Conservation (phyloP, 192 early-diverging fungal genomes). For the Entomortierella parvispora region DNA sequence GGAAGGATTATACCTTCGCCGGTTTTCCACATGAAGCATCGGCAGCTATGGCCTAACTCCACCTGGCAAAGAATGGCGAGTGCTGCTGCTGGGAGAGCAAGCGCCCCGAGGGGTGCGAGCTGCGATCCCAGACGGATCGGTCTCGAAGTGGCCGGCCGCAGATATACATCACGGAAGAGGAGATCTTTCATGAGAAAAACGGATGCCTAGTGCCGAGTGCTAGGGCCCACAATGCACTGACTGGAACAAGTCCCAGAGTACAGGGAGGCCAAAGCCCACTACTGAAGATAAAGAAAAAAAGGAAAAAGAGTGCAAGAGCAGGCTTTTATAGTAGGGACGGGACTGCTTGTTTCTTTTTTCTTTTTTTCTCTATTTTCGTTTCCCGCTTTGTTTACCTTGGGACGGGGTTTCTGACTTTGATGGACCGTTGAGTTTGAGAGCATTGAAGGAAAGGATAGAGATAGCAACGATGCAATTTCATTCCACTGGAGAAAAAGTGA, state of each 20-base stretch:
- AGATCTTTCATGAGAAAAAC: constrained; percentile 22
- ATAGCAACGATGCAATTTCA: neutral
- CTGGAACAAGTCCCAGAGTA: constrained; percentile 16
- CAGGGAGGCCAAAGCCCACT: constrained; percentile 36
- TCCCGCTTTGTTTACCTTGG: neutral
- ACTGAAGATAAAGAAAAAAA: constrained; percentile 2
- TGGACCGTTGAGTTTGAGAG: no score
- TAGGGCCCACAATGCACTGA: constrained; percentile 12
- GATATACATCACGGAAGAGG: constrained; percentile 50
- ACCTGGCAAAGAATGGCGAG: constrained; percentile 57
- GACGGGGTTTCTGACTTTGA: no score
- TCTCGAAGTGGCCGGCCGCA: constrained; percentile 54
- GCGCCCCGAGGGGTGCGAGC: neutral
- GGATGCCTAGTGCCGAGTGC: constrained; percentile 55
- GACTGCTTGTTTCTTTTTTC: constrained; percentile 27
- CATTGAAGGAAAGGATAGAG: no score
- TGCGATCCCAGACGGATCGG: constrained; percentile 45
- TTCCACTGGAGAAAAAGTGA: no score
- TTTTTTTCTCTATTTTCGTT: constrained; percentile 12
- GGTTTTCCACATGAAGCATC: constrained; percentile 55
- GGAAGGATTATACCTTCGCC: constrained; percentile 38
- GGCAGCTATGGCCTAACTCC: constrained; percentile 55
- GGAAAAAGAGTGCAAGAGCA: neutral
- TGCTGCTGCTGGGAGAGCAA: constrained; percentile 41
- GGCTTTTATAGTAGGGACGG: neutral